Evolutionary conservation across 1,284 basidiomycete genomes (phyloP).

Genomic region (Naganishia albida): DNA sequence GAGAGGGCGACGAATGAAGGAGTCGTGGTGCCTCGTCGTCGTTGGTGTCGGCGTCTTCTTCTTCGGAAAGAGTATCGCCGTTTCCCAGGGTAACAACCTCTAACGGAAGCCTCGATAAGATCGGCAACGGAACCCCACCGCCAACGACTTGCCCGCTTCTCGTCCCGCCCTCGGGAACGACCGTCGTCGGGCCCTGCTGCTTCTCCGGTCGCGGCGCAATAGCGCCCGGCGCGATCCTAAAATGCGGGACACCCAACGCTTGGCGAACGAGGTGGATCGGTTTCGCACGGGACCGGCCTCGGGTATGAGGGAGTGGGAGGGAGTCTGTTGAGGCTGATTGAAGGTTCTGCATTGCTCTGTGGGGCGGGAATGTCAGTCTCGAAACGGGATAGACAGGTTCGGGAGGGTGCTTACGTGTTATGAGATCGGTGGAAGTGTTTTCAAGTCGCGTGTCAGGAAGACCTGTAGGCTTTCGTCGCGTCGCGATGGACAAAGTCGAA

Average conservation of each 20-base stretch:
- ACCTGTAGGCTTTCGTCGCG: no score
- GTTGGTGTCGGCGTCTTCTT: not conserved
- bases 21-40: not conserved
- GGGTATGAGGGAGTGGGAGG: slow-evolving; percentile 1
- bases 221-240: not conserved
- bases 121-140: not conserved
- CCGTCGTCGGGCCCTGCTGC: not conserved
- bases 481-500: no score
- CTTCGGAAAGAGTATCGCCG: not conserved
- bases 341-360: not conserved
- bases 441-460: no score
- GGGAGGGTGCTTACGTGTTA: no score
- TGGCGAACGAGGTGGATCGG: slow-evolving; percentile 23
- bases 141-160: no score
- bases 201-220: not conserved
- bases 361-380: no score
- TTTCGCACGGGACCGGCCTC: slow-evolving; percentile 1
- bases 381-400: no score
- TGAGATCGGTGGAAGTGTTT: no score
- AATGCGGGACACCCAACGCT: slow-evolving; percentile 14
- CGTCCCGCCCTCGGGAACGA: not conserved
- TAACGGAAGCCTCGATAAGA: slow-evolving; percentile 6
- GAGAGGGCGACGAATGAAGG: not conserved
- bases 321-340: not conserved
- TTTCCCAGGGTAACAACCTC: not conserved